Evolutionary conservation across 2,329 filamentous ascomycete species (phyloP).

Genomic region (Blastomyces gilchristii): DNA sequence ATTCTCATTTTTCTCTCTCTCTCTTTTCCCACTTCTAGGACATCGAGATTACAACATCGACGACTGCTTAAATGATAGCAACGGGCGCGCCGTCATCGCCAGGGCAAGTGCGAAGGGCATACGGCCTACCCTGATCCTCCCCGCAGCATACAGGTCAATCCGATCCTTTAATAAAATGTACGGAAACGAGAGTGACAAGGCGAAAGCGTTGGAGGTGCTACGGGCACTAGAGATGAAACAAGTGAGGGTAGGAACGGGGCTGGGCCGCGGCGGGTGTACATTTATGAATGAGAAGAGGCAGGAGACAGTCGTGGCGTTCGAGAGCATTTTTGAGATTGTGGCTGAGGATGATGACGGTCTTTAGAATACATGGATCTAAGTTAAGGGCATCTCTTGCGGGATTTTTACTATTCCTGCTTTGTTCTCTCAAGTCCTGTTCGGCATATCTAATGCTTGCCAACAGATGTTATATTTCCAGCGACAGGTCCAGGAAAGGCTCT

Average conservation of each 20-base stretch:
- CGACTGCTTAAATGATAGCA: constrained; percentile 15
- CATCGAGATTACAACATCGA: constrained; percentile 6
- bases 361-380: background rate
- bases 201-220: constrained; percentile 38
- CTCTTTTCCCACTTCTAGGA: constrained; percentile 12
- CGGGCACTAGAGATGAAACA: constrained; percentile 42
- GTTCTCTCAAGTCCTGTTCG: background rate
- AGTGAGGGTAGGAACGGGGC: constrained; percentile 41
- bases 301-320: constrained; percentile 41
- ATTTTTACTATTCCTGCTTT: background rate
- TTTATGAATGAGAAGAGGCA: constrained; percentile 45
- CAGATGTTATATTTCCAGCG: background rate
- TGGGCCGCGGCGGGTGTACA: constrained; percentile 44
- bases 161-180: constrained; percentile 36
- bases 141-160: constrained; percentile 27
- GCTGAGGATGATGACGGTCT: constrained; percentile 10
- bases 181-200: constrained; percentile 32
- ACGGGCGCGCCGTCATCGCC: constrained; percentile 17
- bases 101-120: constrained; percentile 14
- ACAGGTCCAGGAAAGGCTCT: background rate
- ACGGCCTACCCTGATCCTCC: constrained; percentile 30
- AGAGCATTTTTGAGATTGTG: constrained; percentile 35
- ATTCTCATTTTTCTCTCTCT: constrained; percentile 9
- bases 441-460: background rate
- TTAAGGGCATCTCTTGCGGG: background rate